These are phyloP conservation scores for Arthrinium puccinioides DNA, from an alignment of 2,329 filamentous ascomycete species.

Conservation along the genomic window DNA sequence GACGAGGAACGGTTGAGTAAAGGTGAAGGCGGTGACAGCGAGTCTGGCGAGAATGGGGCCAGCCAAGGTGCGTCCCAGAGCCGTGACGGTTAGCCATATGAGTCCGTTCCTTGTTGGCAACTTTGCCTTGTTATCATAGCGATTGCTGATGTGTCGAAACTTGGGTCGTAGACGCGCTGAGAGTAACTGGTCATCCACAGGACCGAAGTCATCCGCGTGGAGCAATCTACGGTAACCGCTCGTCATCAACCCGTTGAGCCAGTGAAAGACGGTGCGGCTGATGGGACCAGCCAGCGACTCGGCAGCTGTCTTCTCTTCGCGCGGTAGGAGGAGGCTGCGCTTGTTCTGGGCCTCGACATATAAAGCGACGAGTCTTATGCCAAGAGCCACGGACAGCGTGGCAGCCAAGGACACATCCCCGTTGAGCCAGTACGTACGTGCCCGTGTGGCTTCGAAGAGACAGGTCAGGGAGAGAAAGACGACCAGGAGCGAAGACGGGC, in stretches of 20 bases:
- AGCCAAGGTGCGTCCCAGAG: background rate
- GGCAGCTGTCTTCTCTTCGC: background rate
- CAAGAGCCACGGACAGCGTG: background rate
- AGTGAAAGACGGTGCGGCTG: background rate
- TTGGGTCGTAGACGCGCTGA: background rate
- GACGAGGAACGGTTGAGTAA: constrained; percentile 12
- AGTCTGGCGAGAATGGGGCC: constrained; percentile 8
- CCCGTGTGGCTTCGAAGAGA: constrained; percentile 34
- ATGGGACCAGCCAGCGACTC: background rate
- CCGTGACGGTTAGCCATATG: background rate
- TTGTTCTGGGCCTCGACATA: background rate
- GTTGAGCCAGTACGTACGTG: constrained; percentile 34
- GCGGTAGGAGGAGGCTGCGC: background rate
- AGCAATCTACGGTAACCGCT: background rate
- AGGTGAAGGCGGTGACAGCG: constrained; percentile 10
- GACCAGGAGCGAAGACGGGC: constrained; percentile 35
- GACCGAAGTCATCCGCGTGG: background rate
- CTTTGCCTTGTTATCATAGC: background rate
- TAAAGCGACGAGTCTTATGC: background rate
- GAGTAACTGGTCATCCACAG: background rate
- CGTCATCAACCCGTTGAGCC: background rate
- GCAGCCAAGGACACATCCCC: background rate
- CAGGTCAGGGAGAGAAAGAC: constrained; percentile 32
- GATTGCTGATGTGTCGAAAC: background rate
- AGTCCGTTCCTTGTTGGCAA: background rate